Conservation (phyloP, 2,329 filamentous ascomycete species). For the Pseudocercospora fuligena region DNA sequence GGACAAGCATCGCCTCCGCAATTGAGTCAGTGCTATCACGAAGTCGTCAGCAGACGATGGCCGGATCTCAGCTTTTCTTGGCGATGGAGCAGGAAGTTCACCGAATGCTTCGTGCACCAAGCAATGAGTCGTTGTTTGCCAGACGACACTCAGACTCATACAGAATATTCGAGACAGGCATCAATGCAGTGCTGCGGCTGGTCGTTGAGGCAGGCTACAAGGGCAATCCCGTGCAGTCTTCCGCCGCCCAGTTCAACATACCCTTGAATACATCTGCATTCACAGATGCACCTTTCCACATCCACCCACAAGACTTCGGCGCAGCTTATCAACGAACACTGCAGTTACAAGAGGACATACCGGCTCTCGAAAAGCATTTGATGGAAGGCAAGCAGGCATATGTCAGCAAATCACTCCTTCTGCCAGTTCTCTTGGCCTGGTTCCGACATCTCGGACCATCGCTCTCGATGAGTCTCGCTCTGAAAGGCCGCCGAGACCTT, state of each 20-base stretch:
- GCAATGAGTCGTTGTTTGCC: background rate
- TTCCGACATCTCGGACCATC: background rate
- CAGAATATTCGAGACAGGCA: background rate
- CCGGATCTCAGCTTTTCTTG: background rate
- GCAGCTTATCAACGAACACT: background rate
- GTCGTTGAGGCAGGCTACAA: background rate
- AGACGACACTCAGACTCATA: background rate
- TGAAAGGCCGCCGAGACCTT: no score
- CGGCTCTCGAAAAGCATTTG: background rate
- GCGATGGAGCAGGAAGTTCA: background rate
- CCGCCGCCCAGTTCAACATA: background rate
- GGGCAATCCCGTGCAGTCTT: background rate
- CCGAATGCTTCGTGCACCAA: background rate
- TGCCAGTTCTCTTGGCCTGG: background rate
- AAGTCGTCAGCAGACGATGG: background rate
- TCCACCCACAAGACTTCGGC: background rate
- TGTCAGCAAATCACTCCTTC: background rate
- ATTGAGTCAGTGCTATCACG: background rate
- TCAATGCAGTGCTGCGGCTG: background rate
- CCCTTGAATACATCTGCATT: background rate
- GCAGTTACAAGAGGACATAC: background rate
- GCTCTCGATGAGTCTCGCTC: no score
- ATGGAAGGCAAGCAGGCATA: background rate
- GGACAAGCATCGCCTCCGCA: background rate
- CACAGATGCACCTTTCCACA: background rate